These are phyloP conservation scores for Vaccinium myrtillus DNA, from an alignment of 148 eudicot species.

Conservation along the genomic window DNA sequence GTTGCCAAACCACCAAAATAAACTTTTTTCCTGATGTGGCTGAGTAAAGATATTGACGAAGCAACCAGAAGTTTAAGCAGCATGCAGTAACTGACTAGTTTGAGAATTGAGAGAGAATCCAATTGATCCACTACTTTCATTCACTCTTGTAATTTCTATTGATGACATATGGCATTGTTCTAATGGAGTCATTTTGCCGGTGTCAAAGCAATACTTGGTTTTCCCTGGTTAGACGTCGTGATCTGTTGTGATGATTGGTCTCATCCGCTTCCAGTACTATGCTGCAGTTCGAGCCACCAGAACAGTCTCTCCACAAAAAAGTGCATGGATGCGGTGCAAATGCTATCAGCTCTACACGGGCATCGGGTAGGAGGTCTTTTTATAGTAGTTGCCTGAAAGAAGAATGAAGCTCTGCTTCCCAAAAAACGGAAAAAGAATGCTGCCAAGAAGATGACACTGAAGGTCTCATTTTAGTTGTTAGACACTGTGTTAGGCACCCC, in stretches of 20 bases:
- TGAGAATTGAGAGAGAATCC: not conserved
- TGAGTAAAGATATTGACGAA: not conserved
- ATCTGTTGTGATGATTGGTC: not conserved
- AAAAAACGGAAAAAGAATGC: not conserved
- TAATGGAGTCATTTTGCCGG: not conserved
- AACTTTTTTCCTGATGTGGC: not conserved
- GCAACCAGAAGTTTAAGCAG: not conserved
- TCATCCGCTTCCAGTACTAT: not conserved
- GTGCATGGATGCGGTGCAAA: not conserved
- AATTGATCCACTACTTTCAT: not conserved
- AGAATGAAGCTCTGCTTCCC: not conserved
- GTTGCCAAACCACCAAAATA: not conserved
- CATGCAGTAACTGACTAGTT: not conserved
- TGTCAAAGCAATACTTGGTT: no score
- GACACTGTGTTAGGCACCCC: not conserved
- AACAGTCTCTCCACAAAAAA: not conserved
- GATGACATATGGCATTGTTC: not conserved
- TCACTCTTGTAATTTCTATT: not conserved
- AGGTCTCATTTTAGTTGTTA: not conserved
- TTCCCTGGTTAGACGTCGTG: not conserved
- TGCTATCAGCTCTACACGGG: not conserved
- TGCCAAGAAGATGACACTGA: not conserved
- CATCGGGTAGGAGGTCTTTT: not conserved
- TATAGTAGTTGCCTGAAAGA: not conserved
- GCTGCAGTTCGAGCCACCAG: not conserved